phyloP scores from a whole-genome alignment of 1,139 yeast species.

The Kodamaea sp. region DNA sequence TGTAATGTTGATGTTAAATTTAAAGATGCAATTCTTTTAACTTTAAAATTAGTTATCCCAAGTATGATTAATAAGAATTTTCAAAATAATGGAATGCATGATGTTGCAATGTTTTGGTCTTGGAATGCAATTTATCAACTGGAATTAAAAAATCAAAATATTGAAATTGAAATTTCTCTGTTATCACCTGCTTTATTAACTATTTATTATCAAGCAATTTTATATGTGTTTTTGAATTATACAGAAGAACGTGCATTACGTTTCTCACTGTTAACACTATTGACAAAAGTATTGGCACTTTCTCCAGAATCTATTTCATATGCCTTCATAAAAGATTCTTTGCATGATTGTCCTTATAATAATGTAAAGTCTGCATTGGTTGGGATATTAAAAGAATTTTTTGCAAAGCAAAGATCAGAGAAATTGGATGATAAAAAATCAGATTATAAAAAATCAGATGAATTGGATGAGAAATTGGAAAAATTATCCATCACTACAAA shows the following conservation, averaged over 20 bases:
- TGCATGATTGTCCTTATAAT: slow-evolving; percentile 65
- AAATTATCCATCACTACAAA: slow-evolving; percentile 7
- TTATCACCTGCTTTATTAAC: slow-evolving; percentile 31
- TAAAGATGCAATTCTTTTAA: slow-evolving; percentile 31
- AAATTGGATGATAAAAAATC: background rate
- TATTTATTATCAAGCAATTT: slow-evolving; percentile 33
- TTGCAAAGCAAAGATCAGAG: slow-evolving; percentile 27
- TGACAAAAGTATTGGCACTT: slow-evolving; percentile 53
- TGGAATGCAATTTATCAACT: slow-evolving; percentile 37
- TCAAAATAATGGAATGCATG: slow-evolving; percentile 24
- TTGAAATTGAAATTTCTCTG: slow-evolving; percentile 29
- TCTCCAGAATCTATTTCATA: slow-evolving; percentile 57
- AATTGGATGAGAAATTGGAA: background rate
- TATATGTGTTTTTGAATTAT: slow-evolving; percentile 21
- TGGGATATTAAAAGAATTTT: slow-evolving; percentile 64
- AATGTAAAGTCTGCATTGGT: slow-evolving; percentile 57
- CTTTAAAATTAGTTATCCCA: slow-evolving; percentile 36
- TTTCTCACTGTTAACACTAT: slow-evolving; percentile 41
- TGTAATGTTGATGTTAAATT: slow-evolving; percentile 22
- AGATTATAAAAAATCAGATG: background rate
- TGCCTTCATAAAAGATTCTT: slow-evolving; percentile 60
- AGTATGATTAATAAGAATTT: slow-evolving; percentile 31
- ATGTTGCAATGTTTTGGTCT: slow-evolving; percentile 35
- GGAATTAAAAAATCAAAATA: slow-evolving; percentile 14
- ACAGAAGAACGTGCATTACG: slow-evolving; percentile 18